A percentile compares a stretch with the other conserved stretches of the same genome.
Conservation (phyloP, 2,329 filamentous ascomycete species). For the Diaporthe nobilis region DNA sequence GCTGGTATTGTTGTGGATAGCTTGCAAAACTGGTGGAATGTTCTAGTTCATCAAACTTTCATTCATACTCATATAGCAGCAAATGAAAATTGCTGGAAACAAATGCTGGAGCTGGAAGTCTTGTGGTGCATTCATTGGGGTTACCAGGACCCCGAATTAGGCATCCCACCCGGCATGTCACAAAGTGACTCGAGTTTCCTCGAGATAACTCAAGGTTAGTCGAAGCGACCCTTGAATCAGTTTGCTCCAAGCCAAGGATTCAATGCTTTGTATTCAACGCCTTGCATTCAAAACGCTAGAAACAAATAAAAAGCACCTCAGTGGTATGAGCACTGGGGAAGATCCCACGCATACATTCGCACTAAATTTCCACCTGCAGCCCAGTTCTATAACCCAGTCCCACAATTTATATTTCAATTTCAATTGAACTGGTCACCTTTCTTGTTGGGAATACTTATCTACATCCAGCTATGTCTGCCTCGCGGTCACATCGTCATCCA, state of each 20-base stretch:
- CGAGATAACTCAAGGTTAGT: too few relatives aligned
- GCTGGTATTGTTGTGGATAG: too few relatives aligned
- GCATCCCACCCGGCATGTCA: too few relatives aligned
- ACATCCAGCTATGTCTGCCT: background rate
- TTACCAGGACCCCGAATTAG: too few relatives aligned
- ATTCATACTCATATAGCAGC: too few relatives aligned
- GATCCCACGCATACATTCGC: too few relatives aligned
- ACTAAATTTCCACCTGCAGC: background rate
- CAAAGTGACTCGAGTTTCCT: background rate
- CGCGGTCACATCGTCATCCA: background rate
- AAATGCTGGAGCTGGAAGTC: too few relatives aligned
- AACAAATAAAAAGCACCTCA: background rate
- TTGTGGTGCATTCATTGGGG: too few relatives aligned
- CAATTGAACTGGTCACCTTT: accelerated
- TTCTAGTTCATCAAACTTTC: too few relatives aligned
- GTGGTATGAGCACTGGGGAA: background rate
- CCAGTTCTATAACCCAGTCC: background rate
- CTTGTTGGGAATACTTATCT: background rate
- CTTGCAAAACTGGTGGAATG: too few relatives aligned
- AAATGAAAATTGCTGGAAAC: too few relatives aligned
- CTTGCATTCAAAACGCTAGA: background rate
- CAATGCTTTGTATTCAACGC: accelerated
- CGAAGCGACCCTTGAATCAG: too few relatives aligned
- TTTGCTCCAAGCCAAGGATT: background rate
- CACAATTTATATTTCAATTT: background rate